Evolutionary conservation across 176 grass and related monocot genomes (phyloP).

Genomic region (Carex parvula): DNA sequence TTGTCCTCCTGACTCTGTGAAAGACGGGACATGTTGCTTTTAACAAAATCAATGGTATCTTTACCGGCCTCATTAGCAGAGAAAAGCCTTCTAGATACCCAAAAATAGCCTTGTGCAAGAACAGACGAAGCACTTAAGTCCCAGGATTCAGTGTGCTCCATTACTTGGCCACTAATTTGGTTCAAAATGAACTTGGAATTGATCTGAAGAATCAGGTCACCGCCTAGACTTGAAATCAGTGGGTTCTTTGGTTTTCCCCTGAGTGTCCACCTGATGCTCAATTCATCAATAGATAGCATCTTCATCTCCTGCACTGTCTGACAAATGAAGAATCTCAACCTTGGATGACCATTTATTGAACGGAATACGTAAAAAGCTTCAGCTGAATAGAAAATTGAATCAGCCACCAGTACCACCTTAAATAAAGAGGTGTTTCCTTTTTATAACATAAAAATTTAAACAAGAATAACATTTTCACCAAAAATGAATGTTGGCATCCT

Average conservation of each 20-base stretch:
- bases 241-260: conserved; percentile 80
- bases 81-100: conserved; percentile 78
- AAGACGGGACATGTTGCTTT: conserved; percentile 42
- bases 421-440: not conserved
- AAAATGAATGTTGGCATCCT: too few species aligned
- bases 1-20: conserved; percentile 54
- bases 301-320: conserved; percentile 98
- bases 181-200: conserved; percentile 63
- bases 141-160: conserved; percentile 83
- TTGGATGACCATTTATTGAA: conserved; percentile 23
- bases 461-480: not conserved
- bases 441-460: not conserved
- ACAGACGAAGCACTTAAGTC: conserved; percentile 69
- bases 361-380: not conserved
- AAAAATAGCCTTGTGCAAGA: conserved; percentile 67
- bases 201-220: conserved; percentile 51
- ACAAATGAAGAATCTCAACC: conserved; percentile 35
- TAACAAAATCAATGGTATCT: conserved; percentile 68
- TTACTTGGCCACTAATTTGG: conserved; percentile 95
- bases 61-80: conserved; percentile 60
- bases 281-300: conserved; percentile 74
- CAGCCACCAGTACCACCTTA: not conserved
- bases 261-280: conserved; percentile 83
- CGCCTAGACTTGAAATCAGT: conserved; percentile 45
- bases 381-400: not conserved